Conservation (phyloP, 1,139 yeast genomes). For the Sugiyamaella neomexicana region DNA sequence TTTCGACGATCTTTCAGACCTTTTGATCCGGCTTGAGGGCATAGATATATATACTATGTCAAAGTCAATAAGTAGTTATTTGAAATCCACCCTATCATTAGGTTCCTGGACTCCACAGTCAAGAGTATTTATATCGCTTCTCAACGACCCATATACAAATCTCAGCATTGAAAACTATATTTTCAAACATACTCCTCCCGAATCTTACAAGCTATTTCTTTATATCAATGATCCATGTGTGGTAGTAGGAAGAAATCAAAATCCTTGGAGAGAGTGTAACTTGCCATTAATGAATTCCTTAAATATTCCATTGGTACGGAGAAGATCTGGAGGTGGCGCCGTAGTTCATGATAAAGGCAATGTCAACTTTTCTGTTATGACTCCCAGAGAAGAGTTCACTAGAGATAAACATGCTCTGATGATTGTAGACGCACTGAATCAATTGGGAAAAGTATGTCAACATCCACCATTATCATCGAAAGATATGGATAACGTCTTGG, state of each 20-base stretch:
- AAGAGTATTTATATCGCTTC: conserved; percentile 46
- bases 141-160: conserved; percentile 70
- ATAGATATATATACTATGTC: neutral
- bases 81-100: conserved; percentile 6
- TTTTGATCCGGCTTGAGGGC: neutral
- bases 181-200: conserved; percentile 61
- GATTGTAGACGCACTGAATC: conserved; percentile 54
- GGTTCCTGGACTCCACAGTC: conserved; percentile 11
- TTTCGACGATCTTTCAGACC: neutral
- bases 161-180: conserved; percentile 81
- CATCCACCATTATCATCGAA: conserved; percentile 6
- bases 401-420: conserved; percentile 60
- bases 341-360: conserved; percentile 96
- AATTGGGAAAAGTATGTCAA: conserved; percentile 11
- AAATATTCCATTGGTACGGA: conserved; percentile 68
- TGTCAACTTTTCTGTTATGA: conserved; percentile 80
- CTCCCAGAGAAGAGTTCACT: conserved; percentile 65
- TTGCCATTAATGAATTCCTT: conserved; percentile 55
- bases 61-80: conserved; percentile 1
- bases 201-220: conserved; percentile 49
- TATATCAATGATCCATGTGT: conserved; percentile 83
- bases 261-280: conserved; percentile 87
- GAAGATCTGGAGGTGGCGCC: conserved; percentile 94
- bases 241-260: conserved; percentile 94
- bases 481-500: conserved; percentile 4